Percentiles rank a stretch among this genome's conserved stretches.
phyloP scores from a whole-genome alignment of 225 moss, liverwort and hornwort species.

The Pseudoscleropodium purum region DNA sequence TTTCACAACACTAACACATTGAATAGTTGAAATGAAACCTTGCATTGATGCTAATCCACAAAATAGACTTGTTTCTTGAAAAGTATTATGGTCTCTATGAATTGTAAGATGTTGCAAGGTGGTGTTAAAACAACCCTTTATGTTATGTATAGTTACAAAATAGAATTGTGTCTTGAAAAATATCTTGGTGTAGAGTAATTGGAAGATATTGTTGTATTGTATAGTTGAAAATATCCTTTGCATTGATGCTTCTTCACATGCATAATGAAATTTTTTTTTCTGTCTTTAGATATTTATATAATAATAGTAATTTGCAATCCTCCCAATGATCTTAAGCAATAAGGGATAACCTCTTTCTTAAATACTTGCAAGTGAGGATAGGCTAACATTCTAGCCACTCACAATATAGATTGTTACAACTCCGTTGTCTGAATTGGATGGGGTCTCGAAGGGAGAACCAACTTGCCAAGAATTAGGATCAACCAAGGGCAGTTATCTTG shows the following conservation, averaged over 20 bases:
- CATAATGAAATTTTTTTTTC: neutral
- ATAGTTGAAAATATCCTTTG: neutral
- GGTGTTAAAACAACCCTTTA: fast-evolving
- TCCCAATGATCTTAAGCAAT: fast-evolving
- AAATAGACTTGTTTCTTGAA: neutral
- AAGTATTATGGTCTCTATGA: neutral
- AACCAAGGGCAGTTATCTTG: too few species aligned
- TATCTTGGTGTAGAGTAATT: neutral
- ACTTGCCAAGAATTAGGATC: too few species aligned
- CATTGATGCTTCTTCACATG: neutral
- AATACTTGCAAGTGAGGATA: neutral
- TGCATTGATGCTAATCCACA: neutral
- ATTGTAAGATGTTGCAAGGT: too few species aligned
- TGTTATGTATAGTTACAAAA: neutral
- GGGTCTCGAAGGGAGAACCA: too few species aligned
- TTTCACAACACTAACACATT: neutral
- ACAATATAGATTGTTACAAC: too few species aligned
- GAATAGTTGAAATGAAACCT: neutral
- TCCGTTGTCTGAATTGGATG: too few species aligned
- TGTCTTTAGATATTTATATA: neutral
- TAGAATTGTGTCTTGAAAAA: too few species aligned
- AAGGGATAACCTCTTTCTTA: neutral
- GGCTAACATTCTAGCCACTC: neutral
- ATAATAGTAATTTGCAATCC: neutral
- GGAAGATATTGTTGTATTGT: neutral